Base-by-base conservation (phyloP, 108 stramenopile species). In the Cyclotella atomus region DNA sequence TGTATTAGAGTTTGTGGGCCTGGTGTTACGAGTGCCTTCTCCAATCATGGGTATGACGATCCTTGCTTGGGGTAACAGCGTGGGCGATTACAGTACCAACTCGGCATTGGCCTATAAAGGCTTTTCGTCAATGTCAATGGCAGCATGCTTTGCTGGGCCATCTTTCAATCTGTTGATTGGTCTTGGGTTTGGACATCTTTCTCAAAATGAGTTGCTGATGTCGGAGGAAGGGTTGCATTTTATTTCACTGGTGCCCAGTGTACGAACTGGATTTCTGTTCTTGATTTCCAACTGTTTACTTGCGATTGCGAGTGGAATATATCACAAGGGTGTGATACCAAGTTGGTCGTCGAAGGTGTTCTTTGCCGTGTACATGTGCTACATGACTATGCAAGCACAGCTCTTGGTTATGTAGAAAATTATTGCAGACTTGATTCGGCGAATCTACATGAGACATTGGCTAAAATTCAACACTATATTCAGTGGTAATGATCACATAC, bases 81-180 rank as follows among this genome's bases (percentile, higher is more conserved):
- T 93, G 49, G 96, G 93, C 2, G 98, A 98, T 78, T 70, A 95
- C 44, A 77, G 83, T 67, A 91, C 98, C 17, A 97, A 98, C 65
- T 75, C 92, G 6, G 90, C 96, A 41, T 91, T 98, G 84, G 96
- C 98, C 0, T 84, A 87, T 43, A 92, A 91, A 61, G 97, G 98
- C 6, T 62, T 92, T 35, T 89, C 88, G 53, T 91, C 92, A 76
- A 95, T 95, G 94, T 64, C 60, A 19, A 70, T 76, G 75, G 89
- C 89, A 14, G 90, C 90, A 3, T 96, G 94, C 46, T 97, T 95
- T 86, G 97, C 92, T 0, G 96, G 97, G 17, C 98, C 98, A 23
- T 82, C 95, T 8, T 97, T 98, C 84, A 98, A 98, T 65, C 71
- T 98, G 50, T 73, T 97, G 24, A 72, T 98, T 44, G 89, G 89